A percentile compares a stretch with the other conserved stretches of the same genome.
Evolutionary conservation across 2,329 filamentous ascomycete genomes (phyloP).

Genomic region (Colletotrichum sp.): DNA sequence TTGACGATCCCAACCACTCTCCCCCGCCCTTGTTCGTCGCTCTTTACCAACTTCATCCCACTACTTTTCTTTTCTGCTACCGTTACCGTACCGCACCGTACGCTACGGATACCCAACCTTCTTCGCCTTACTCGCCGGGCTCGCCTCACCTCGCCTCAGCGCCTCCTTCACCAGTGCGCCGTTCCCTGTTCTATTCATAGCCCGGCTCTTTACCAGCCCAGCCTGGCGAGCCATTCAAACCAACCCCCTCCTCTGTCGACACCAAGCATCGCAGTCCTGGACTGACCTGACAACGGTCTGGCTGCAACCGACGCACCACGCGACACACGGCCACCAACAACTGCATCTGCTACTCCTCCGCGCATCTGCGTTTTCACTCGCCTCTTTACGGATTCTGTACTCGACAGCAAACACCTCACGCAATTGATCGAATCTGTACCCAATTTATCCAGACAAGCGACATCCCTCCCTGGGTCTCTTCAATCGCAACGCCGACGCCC

Average conservation of each 20-base stretch:
- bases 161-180: slow-evolving; percentile 1
- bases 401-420: neutral
- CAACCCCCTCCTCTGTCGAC: slow-evolving; percentile 9
- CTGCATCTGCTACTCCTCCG: neutral
- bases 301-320: neutral
- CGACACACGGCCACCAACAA: neutral
- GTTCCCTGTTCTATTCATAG: slow-evolving; percentile 22
- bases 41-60: neutral
- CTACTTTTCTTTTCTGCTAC: neutral
- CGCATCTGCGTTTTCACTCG: neutral
- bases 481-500: neutral
- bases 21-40: neutral
- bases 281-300: neutral
- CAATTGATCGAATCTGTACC: neutral
- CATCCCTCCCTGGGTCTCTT: neutral
- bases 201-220: neutral
- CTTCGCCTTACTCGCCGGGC: neutral
- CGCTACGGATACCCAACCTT: neutral
- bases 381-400: neutral
- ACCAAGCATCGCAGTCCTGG: slow-evolving; percentile 2
- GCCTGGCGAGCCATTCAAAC: slow-evolving; percentile 8
- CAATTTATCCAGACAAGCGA: neutral
- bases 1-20: neutral
- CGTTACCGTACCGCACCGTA: neutral
- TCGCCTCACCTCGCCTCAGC: neutral